phyloP scores from a whole-genome alignment of 306 rosid species.

The Abrus precatorius region DNA sequence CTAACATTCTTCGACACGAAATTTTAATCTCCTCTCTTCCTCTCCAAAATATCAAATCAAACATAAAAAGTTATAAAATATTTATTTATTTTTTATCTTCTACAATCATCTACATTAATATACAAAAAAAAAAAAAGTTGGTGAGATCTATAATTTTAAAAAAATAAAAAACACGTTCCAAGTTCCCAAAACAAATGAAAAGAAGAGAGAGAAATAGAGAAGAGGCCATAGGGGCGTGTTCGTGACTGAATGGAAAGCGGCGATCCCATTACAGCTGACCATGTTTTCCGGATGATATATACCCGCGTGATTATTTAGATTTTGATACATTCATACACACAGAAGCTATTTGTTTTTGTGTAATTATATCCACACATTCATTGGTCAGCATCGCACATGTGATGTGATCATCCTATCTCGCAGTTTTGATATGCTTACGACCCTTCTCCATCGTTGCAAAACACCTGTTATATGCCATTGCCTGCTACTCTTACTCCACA shows the following conservation, averaged over 20 bases:
- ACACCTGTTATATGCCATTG: not conserved
- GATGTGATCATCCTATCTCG: constrained; percentile 43
- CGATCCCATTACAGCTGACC: constrained; percentile 53
- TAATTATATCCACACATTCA: not conserved
- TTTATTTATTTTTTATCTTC: too few relatives aligned
- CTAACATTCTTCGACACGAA: too few relatives aligned
- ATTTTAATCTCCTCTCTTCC: too few relatives aligned
- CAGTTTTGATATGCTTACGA: constrained; percentile 38
- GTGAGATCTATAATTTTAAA: not conserved
- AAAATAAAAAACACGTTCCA: not conserved
- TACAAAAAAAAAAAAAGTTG: not conserved
- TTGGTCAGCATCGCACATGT: constrained; percentile 38
- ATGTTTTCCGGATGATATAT: constrained; percentile 51
- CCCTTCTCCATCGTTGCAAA: not conserved
- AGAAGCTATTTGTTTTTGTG: not conserved
- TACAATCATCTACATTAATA: not conserved
- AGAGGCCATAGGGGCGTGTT: constrained; percentile 7
- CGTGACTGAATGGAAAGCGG: constrained; percentile 37
- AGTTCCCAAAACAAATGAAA: constrained; percentile 13
- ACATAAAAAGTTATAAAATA: too few relatives aligned
- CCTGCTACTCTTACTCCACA: not conserved
- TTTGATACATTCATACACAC: not conserved
- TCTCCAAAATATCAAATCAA: too few relatives aligned
- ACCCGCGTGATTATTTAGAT: constrained; percentile 25
- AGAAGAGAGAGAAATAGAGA: not conserved